phyloP scores from a whole-genome alignment of 768 basidiomycete species.

The Mycena amicta region DNA sequence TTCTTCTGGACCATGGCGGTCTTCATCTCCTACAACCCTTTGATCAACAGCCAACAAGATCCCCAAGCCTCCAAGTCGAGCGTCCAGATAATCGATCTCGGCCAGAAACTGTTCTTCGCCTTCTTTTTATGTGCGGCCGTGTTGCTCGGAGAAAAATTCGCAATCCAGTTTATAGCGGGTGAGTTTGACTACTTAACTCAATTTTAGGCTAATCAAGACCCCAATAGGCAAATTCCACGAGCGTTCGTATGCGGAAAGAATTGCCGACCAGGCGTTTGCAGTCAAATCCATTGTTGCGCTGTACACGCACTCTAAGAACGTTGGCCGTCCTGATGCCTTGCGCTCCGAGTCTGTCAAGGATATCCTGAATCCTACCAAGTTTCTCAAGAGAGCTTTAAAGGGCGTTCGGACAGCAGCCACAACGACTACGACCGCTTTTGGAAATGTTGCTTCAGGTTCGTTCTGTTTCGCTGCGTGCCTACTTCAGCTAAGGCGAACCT shows the following conservation, averaged over 20 bases:
- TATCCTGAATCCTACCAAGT: conserved; percentile 54
- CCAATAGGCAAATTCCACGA: conserved; percentile 91
- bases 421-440: conserved; percentile 74
- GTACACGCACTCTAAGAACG: conserved; percentile 78
- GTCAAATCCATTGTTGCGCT: conserved; percentile 70
- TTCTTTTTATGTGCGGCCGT: conserved; percentile 68
- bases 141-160: conserved; percentile 79
- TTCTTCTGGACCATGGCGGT: conserved; percentile 64
- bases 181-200: too few relatives aligned
- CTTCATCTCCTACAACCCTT: conserved; percentile 75
- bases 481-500: not conserved
- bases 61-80: conserved; percentile 32
- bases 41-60: conserved; percentile 53
- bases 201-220: too few relatives aligned
- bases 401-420: conserved; percentile 75
- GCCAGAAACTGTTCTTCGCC: conserved; percentile 73
- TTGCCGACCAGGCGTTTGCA: conserved; percentile 81
- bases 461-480: not conserved
- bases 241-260: conserved; percentile 78
- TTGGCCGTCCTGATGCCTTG: conserved; percentile 68
- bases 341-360: conserved; percentile 39
- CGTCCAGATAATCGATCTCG: conserved; percentile 49
- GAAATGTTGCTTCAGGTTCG: conserved; percentile 52
- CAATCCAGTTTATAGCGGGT: conserved; percentile 81
- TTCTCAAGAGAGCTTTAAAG: conserved; percentile 72